phyloP scores from a whole-genome alignment of 495 filamentous ascomycete genomes.

The Bryoglossum gracile region DNA sequence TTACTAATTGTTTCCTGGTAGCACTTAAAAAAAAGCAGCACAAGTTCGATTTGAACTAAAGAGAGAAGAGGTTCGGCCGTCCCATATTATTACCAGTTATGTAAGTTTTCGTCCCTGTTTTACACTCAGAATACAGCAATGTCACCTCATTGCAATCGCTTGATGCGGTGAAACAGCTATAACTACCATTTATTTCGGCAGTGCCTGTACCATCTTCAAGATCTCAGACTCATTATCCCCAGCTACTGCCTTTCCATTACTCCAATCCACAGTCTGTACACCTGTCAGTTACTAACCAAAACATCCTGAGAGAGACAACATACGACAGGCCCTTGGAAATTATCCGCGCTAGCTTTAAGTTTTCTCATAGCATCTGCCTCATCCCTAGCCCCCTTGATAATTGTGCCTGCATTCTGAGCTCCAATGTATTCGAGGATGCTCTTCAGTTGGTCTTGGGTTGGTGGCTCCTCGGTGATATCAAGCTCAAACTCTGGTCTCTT shows the following conservation, averaged over 20 bases:
- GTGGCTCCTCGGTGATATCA: conserved; percentile 71
- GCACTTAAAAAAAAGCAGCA: no score
- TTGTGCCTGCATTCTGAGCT: conserved; percentile 40
- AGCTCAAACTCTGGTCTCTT: conserved; percentile 68
- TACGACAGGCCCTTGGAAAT: conserved; percentile 68
- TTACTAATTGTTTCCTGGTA: no score
- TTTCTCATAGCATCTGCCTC: conserved; percentile 69
- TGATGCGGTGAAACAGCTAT: conserved; percentile 2
- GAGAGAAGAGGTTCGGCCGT: no score
- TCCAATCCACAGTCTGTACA: conserved; percentile 81
- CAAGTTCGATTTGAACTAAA: no score
- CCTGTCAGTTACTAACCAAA: neutral
- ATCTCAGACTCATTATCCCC: conserved; percentile 81
- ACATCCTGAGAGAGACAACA: conserved; percentile 23
- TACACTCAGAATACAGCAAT: neutral
- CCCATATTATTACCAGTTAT: no score
- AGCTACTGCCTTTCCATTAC: conserved; percentile 70
- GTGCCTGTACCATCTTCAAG: conserved; percentile 61
- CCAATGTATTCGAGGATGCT: conserved; percentile 86
- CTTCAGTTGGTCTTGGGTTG: conserved; percentile 75
- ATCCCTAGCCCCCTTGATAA: conserved; percentile 65
- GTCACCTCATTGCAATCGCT: conserved; percentile 2
- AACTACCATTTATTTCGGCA: conserved; percentile 44
- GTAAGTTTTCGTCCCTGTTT: no score
- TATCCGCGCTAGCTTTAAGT: conserved; percentile 51